Percentiles rank a stretch among this genome's conserved stretches.
Conservation (phyloP, 495 filamentous ascomycete genomes). For the Penicillium turbatum region DNA sequence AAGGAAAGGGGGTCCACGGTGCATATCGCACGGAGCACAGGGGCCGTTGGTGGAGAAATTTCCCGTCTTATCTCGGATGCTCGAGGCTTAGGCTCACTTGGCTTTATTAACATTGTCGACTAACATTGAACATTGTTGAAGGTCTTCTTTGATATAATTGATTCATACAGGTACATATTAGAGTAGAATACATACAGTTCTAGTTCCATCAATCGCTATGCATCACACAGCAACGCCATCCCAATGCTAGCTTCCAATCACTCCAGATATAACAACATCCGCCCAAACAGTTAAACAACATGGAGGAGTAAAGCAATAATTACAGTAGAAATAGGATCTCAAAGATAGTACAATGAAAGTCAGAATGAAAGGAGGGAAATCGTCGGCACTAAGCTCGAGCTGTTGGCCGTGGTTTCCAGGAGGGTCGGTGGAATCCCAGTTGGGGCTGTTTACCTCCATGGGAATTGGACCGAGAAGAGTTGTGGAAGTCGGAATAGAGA, state of each 20-base stretch:
- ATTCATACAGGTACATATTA: constrained; percentile 8
- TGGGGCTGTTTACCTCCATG: constrained; percentile 28
- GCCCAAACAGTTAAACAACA: constrained; percentile 16
- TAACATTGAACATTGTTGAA: too few relatives aligned
- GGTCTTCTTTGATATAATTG: too few relatives aligned
- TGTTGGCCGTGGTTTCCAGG: constrained; percentile 36
- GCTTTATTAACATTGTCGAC: neutral
- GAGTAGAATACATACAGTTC: neutral
- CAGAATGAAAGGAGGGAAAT: neutral
- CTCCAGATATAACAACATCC: constrained; percentile 17
- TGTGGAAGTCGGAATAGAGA: constrained; percentile 36
- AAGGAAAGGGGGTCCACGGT: neutral
- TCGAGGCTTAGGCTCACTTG: neutral
- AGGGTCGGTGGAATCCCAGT: constrained; percentile 27
- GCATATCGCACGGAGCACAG: neutral
- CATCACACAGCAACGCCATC: constrained; percentile 18
- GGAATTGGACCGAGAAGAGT: constrained; percentile 14
- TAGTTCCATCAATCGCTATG: constrained; percentile 19
- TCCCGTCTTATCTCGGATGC: neutral
- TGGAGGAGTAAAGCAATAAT: constrained; percentile 1
- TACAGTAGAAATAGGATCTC: constrained; percentile 6
- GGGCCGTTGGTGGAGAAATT: neutral
- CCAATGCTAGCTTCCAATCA: constrained; percentile 28
- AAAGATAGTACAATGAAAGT: constrained; percentile 11
- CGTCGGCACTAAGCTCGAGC: constrained; percentile 28